Base-by-base conservation (phyloP, 257 asterid genomes). In the Jasminum sambac region DNA sequence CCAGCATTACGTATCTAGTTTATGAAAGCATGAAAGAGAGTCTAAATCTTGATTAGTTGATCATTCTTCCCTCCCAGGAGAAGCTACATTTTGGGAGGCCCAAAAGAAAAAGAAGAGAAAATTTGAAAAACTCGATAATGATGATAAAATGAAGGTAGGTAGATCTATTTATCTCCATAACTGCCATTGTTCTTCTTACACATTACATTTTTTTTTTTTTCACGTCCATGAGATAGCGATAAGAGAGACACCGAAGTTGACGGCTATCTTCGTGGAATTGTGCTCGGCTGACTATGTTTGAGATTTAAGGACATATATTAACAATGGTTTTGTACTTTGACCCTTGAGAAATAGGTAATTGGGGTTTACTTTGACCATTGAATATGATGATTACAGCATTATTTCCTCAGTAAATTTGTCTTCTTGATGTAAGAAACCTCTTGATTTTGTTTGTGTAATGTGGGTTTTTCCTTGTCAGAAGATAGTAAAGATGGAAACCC, bases 1-100 rank as follows among this genome's bases (percentile, higher is more conserved):
- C 98, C 21, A 91, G 98, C 88, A 95, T 95, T 82, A 91, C 99
- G 2, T 95, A 95, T 79, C 68, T 90, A 77, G 89, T 89, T 63
- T 95, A 95, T n/a, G 99, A 91, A 76, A 86, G 89, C 84, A 88
- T 84, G 97, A 91, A 95, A 75, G 91, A 91, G 86, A 91, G 86
- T 69, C 71, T 95, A 44, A 81, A 84, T 21, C 90, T 95, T 21
- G 90, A 82, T 8, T 95, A 88, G 85, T 25, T 43, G 76, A 68
- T 71, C 74, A 71, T 41, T 52, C 60, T 39, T 19, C 69, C 80
- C 26, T 69, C 64, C 60, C 43, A 69, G 62, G 38, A 37, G 38
- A 37, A 39, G 40, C 73, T 41, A 2, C 63, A 62, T 8, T 40
- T 70, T 63, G 44, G 68, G 19, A 12, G 12, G 8, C 19, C 5